phyloP scores from a whole-genome alignment of 2,329 filamentous ascomycete genomes.

The Alternaria novae-zelandiae region DNA sequence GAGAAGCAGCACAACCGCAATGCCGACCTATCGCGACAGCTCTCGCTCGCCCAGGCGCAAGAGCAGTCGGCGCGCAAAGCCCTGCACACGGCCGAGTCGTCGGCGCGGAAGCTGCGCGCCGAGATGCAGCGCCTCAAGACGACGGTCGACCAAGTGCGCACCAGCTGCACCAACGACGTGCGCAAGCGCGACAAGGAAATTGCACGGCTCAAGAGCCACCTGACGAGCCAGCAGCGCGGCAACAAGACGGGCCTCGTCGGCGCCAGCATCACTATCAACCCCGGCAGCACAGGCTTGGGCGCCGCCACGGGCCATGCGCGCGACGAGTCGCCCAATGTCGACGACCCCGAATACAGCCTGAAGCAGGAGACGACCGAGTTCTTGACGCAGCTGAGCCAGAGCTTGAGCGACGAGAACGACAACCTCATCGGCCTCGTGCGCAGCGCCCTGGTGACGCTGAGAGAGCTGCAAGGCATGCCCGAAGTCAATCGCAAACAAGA shows the following conservation, averaged over 20 bases:
- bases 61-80: conserved; percentile 73
- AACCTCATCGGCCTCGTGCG: conserved; percentile 74
- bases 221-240: conserved; percentile 67
- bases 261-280: conserved; percentile 57
- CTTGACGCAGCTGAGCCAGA: conserved; percentile 81
- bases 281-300: conserved; percentile 36
- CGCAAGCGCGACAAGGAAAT: conserved; percentile 90
- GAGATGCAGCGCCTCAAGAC: conserved; percentile 81
- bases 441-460: conserved; percentile 73
- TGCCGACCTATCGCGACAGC: conserved; percentile 62
- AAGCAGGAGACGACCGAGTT: conserved; percentile 91
- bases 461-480: conserved; percentile 65
- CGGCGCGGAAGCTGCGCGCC: conserved; percentile 79
- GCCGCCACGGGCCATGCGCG: conserved; percentile 53
- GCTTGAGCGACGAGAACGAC: conserved; percentile 91
- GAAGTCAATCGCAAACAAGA: conserved; percentile 38
- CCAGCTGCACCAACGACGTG: conserved; percentile 87
- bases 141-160: conserved; percentile 80
- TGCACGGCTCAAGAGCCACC: conserved; percentile 84
- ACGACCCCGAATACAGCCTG: conserved; percentile 69
- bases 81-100: conserved; percentile 75
- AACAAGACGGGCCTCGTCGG: conserved; percentile 55
- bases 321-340: conserved; percentile 60
- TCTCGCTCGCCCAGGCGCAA: conserved; percentile 69
- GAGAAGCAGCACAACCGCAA: conserved; percentile 62